Conservation (phyloP, 495 filamentous ascomycete genomes). For the Entonaema liquescens region DNA sequence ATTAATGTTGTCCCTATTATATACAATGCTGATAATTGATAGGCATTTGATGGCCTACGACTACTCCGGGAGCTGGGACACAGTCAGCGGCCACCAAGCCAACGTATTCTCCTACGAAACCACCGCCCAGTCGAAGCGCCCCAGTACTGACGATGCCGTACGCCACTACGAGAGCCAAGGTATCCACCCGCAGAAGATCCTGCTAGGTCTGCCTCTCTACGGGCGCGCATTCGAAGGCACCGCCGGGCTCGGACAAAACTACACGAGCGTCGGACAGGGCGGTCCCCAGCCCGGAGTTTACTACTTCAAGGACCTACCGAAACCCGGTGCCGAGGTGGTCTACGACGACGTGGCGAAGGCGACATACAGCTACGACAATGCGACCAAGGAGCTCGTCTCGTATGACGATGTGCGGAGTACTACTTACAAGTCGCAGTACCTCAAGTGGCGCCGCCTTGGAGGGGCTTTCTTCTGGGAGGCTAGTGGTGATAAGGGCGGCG, state of each 20-base stretch:
- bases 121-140: constrained; percentile 67
- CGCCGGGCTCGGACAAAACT: constrained; percentile 72
- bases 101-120: constrained; percentile 70
- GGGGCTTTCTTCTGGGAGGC: constrained; percentile 95
- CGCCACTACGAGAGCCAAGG: constrained; percentile 71
- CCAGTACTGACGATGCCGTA: constrained; percentile 72
- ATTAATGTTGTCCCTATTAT: constrained; percentile 8
- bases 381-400: constrained; percentile 68
- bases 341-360: constrained; percentile 64
- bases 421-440: constrained; percentile 69
- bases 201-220: constrained; percentile 87
- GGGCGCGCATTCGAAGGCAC: constrained; percentile 82
- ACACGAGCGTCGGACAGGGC: constrained; percentile 70
- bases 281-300: constrained; percentile 79
- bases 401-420: constrained; percentile 76
- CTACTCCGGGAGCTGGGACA: constrained; percentile 76
- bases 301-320: constrained; percentile 74
- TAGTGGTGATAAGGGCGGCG: constrained; percentile 71
- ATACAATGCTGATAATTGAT: constrained; percentile 47
- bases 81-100: constrained; percentile 73
- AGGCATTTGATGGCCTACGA: constrained; percentile 85
- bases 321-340: constrained; percentile 55
- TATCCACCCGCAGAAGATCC: constrained; percentile 72
- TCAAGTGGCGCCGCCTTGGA: constrained; percentile 69
- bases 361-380: constrained; percentile 74